Base-by-base conservation (phyloP, 2,329 filamentous ascomycete genomes). In the Talaromyces sp. region DNA sequence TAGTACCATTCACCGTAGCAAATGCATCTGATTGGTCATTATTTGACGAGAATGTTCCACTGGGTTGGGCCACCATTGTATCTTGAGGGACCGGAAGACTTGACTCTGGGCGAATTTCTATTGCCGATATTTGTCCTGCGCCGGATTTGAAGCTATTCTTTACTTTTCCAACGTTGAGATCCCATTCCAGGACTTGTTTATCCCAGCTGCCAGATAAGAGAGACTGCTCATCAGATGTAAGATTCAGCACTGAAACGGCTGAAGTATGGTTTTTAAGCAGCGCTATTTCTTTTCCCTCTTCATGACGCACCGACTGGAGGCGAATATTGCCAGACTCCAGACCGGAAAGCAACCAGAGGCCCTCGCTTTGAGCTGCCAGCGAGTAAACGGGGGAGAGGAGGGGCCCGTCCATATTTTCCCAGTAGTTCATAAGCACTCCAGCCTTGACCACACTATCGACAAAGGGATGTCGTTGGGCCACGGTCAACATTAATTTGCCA, bases 391-490 rank as follows among this genome's bases (percentile, higher is more conserved):
- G 92, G 10, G 91, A 96, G n/a, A 93, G 76, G 5, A 75, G 71
- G 52, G 77, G 76, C 2, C 86, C 85, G 71, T 99, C 93, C 73
- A 97, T 93, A 69, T 98, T 99, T 74, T 97, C 95, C 95, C 95
- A 99, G 74, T 99, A 99, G 56, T 90, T 96, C 84, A 97, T 88
- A 55, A 98, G 78, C 6, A 96, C 90, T 1, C 93, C 95, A 2
- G 93, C 93, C 75, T 99, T 99, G 59, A 91, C 91, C 50, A 99
- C 95, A 68, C 91, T 96, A 73, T 99, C 95, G 46, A 99, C 95
- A 69, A 98, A 99, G 0, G 95, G 95, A 72, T 99, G 95, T 55
- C 90, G 84, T 78, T 99, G 95, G 32, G 95, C 95, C 6, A 99
- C 95, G 0, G 95, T 99, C 68, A 99, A 80, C 63, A 93, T 87